These are phyloP conservation scores for Malassezia psittaci DNA, from an alignment of 1,284 basidiomycete genomes.

Conservation along the genomic window DNA sequence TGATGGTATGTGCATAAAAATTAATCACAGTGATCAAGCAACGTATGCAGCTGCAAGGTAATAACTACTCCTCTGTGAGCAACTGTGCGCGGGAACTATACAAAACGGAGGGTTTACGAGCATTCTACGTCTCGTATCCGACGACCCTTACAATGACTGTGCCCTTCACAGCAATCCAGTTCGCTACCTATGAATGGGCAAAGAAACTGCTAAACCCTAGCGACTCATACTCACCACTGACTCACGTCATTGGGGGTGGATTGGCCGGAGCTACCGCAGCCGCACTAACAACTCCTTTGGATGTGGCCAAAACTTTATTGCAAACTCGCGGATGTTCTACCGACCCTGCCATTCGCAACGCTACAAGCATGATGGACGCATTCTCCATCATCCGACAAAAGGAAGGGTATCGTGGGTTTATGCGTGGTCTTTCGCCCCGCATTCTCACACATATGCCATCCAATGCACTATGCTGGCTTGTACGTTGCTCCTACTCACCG, in stretches of 20 bases:
- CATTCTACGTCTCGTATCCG: conserved; percentile 97
- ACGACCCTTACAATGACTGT: conserved; percentile 88
- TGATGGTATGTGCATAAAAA: conserved; percentile 62
- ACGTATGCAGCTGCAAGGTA: conserved; percentile 93
- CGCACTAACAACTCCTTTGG: conserved; percentile 87
- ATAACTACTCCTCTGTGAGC: conserved; percentile 71
- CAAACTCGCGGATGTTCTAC: conserved; percentile 80
- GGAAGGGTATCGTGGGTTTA: conserved; percentile 76
- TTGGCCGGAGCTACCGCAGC: conserved; percentile 87
- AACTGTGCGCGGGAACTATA: conserved; percentile 75
- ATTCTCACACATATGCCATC: conserved; percentile 93
- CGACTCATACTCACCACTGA: conserved; percentile 74
- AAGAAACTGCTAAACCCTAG: conserved; percentile 78
- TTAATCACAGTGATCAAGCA: conserved; percentile 72
- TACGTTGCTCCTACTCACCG: conserved; percentile 8
- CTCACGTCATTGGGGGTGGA: conserved; percentile 83
- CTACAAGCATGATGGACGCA: conserved; percentile 76
- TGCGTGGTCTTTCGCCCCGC: conserved; percentile 76
- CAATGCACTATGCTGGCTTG: conserved; percentile 90
- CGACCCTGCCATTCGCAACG: conserved; percentile 72
- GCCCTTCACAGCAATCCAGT: conserved; percentile 96
- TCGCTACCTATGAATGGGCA: conserved; percentile 88
- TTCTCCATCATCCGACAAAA: conserved; percentile 74
- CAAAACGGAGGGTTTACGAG: conserved; percentile 69
- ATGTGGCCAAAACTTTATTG: conserved; percentile 94